Evolutionary conservation across 1,284 basidiomycete genomes (phyloP).

Genomic region (Microbotryum lychnidis-dioicae): DNA sequence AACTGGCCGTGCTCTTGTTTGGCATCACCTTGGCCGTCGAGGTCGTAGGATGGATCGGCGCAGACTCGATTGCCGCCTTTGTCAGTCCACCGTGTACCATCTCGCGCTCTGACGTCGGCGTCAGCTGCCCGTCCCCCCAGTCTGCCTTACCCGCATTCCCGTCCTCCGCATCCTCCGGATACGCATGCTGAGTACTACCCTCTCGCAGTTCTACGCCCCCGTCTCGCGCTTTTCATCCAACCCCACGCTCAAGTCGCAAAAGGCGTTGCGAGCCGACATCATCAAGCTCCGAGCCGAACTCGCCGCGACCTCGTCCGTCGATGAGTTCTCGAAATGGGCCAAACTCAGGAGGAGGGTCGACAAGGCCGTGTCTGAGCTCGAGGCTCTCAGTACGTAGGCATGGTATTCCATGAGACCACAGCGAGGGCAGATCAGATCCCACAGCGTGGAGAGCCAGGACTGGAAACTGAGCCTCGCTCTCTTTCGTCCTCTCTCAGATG

Average conservation of each 20-base stretch:
- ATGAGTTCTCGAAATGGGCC: conserved; percentile 98
- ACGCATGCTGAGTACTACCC: conserved; percentile 1
- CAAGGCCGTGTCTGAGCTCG: conserved; percentile 86
- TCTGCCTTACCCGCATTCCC: not conserved
- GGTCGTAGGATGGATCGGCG: conserved; percentile 76
- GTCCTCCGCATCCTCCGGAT: not conserved
- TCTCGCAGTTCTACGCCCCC: not conserved
- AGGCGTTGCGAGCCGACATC: conserved; percentile 62
- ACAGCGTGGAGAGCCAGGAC: no score
- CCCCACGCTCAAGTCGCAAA: not conserved
- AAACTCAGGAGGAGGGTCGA: conserved; percentile 84
- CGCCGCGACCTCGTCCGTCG: conserved; percentile 82
- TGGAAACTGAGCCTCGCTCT: not conserved
- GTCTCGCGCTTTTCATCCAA: not conserved
- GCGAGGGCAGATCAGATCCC: no score
- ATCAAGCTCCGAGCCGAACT: conserved; percentile 75
- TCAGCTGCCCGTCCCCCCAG: not conserved
- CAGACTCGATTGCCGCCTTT: conserved; percentile 65
- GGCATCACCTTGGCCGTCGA: conserved; percentile 69
- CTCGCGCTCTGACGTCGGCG: not conserved
- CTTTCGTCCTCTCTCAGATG: conserved; percentile 48
- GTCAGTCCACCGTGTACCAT: conserved; percentile 47
- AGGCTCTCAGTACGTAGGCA: conserved; percentile 56
- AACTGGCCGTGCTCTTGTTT: conserved; percentile 70
- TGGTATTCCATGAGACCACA: no score